Conservation (phyloP, 306 rosid species). For the Cucumis sativus region DNA sequence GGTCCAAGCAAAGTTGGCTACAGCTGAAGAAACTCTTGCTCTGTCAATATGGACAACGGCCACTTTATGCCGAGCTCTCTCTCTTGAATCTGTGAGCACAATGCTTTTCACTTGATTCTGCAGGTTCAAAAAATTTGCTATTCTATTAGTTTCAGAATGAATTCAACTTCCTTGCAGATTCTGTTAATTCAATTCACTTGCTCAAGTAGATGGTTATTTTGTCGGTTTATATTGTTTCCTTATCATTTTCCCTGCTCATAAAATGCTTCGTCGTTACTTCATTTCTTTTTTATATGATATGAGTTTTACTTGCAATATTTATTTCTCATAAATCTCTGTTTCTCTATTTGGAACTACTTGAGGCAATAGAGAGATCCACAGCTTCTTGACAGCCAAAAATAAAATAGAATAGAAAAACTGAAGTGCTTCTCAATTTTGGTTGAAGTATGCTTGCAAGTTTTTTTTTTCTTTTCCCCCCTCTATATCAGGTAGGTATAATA, state of each 20-base stretch:
- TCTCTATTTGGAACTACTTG: background rate
- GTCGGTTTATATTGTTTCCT: background rate
- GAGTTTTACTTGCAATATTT: background rate
- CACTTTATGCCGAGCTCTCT: slow-evolving; percentile 73
- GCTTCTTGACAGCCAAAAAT: background rate
- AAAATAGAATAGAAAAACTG: background rate
- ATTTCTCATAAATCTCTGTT: background rate
- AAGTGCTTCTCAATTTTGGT: background rate
- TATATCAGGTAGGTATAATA: background rate
- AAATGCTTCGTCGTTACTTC: background rate
- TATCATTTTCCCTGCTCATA: background rate
- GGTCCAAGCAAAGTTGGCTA: slow-evolving; percentile 51
- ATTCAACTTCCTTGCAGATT: background rate
- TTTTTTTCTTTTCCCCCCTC: background rate
- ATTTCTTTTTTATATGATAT: background rate
- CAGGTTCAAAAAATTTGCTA: background rate
- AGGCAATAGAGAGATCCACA: background rate
- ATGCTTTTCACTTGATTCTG: slow-evolving; percentile 8
- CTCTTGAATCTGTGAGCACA: slow-evolving; percentile 69
- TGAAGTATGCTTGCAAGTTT: background rate
- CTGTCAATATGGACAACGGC: slow-evolving; percentile 87
- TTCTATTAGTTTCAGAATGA: background rate
- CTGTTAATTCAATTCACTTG: background rate
- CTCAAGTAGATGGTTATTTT: background rate
- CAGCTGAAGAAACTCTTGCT: slow-evolving; percentile 80